Base-by-base conservation (phyloP, 257 asterid species). In the Fraxinus excelsior region DNA sequence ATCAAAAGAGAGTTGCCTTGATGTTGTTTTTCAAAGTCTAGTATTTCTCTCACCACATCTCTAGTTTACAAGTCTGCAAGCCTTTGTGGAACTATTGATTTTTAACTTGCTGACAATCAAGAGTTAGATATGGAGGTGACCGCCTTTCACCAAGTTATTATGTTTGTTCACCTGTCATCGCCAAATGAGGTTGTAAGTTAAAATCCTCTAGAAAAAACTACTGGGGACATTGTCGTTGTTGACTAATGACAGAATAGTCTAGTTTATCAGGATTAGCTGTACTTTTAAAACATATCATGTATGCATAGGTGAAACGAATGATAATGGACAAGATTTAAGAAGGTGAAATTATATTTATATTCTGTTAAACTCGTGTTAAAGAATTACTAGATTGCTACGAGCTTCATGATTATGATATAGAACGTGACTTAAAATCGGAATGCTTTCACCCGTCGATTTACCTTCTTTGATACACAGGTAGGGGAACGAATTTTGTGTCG, bases 401-500 rank as follows among this genome's bases (percentile, higher is more conserved):
- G 10, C 62, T 51, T 19, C 62, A 51, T 51, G 67, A 58, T 58
- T 21, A 8, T 58, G 11, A 21, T 18, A 58, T 21, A 58, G 28
- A 58, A 58, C 29, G 4, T 58, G 28, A 58, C 29, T 6, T 58
- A 21, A 58, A 56, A 21, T 4, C 11, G 4, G 8, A 58, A 21
- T 21, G 31, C 31, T 21, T 23, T 21, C 31, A 60, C 32, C 35
- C 32, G 31, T 79, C 58, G 46, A 31, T 71, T 70, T 44, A 68
- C 26, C 40, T 78, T 76, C 56, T 69, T 1, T 71, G 74, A 82
- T 75, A 42, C 42, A 77, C 87, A 94, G 97, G 92, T 82, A 56
- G 97, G 97, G 60, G 92, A 91, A 80, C 87, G 97, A 58, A 87
- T 94, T 70, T 85, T 94, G 81, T 92, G 98, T 76, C 96, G 98